A percentile compares a stretch with the other conserved stretches of the same genome.
phyloP scores from a whole-genome alignment of 2,329 filamentous ascomycete species.

The Westerdykella aurantiaca region DNA sequence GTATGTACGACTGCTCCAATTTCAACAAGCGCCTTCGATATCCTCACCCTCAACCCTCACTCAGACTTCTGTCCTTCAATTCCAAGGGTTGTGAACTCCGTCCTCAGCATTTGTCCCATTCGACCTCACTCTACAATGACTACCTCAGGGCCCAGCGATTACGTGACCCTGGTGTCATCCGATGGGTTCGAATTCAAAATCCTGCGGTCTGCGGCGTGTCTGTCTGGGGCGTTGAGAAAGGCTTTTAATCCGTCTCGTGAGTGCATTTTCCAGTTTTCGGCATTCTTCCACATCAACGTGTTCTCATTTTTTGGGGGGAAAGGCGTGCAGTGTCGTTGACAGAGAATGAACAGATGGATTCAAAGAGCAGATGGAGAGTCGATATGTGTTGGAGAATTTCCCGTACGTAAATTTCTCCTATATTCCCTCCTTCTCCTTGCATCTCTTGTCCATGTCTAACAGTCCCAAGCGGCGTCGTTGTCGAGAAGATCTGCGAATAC shows the following conservation, averaged over 20 bases:
- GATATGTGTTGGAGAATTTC: constrained; percentile 65
- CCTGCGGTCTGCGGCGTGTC: constrained; percentile 61
- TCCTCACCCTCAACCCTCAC: too few species aligned
- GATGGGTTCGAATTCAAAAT: constrained; percentile 75
- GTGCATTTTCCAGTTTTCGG: constrained; percentile 12
- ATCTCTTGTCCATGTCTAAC: constrained; percentile 4
- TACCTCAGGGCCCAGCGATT: constrained; percentile 48
- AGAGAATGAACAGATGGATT: constrained; percentile 52
- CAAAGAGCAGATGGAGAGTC: constrained; percentile 57
- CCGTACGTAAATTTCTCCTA: constrained; percentile 47
- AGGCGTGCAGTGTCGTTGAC: not conserved
- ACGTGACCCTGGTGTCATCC: constrained; percentile 69
- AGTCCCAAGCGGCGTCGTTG: constrained; percentile 56
- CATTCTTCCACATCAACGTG: not conserved
- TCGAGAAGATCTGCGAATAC: constrained; percentile 79
- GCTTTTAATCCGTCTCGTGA: constrained; percentile 67
- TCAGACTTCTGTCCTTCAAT: too few species aligned
- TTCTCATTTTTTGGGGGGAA: not conserved
- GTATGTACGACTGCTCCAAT: too few species aligned
- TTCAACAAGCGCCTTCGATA: too few species aligned
- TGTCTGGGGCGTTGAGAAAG: constrained; percentile 66
- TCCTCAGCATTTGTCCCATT: too few species aligned
- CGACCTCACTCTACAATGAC: constrained; percentile 12
- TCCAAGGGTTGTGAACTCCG: too few species aligned
- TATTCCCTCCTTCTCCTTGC: constrained; percentile 16